Evolutionary conservation across 345 rosid genomes (phyloP), one percentile per base, ranked within the genome.

Genomic region (Citrus medica): DNA sequence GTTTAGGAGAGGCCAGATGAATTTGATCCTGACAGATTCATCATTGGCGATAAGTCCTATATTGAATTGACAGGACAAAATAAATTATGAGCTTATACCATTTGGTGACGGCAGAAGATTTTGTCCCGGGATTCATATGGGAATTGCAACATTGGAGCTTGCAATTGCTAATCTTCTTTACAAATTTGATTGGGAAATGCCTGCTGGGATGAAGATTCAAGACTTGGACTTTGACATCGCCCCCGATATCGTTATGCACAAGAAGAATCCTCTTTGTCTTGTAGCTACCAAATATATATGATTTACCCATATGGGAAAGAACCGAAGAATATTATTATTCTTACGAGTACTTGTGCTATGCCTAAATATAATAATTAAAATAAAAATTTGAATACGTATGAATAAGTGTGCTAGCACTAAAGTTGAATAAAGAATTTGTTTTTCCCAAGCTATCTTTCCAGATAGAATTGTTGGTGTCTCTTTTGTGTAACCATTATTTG

Each of bases 51-150:
- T 12, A 42, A 80, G 42, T 22, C 58, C 1, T 10, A 76, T 3
- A 37, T 75, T 7, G 83, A 84, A n/a, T 48, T 80, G 35, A 81
- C 56, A 17, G 79, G 85, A 40, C 75, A 78, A 9, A 12, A 42
- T 42, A 78, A 78, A 80, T 32, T 77, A 62, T 28, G 78, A 78
- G 69, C 13, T 86, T 2, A 25, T 78, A 33, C 82, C 87, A 2
- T 84, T 86, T 66, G 85, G 84, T 3, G 74, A 37, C 5, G 84
- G 89, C 1, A 35, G 89, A 58, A 78, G 89, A 69, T 74, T 55
- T 2, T 84, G 84, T 51, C 86, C 86, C 0, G 87, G 86, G 42
- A 21, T 77, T 1, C 4, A 1, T 4, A 69, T 62, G 42, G 69
- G 59, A 17, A 10, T 75, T 16, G 59, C 59, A 12, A 30, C 10